These are phyloP conservation scores for Vaccinium corymbosum DNA, from an alignment of 148 eudicot species.

Conservation along the genomic window DNA sequence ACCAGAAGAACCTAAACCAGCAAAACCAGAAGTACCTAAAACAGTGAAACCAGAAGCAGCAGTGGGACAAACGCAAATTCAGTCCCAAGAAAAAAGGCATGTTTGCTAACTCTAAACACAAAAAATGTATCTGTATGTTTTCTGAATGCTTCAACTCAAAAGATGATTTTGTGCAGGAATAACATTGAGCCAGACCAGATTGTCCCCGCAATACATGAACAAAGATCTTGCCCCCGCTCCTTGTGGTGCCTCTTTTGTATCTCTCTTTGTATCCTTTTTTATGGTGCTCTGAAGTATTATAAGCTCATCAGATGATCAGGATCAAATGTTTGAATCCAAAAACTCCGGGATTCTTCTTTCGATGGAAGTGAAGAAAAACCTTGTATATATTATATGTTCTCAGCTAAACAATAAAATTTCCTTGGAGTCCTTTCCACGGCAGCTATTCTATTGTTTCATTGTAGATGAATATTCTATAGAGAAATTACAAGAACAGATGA, in stretches of 20 bases:
- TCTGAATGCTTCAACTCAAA: background rate
- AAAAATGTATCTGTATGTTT: background rate
- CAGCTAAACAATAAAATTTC: slow-evolving; percentile 1
- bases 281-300: slow-evolving; percentile 25
- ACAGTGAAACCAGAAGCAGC: background rate
- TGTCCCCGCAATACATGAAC: background rate
- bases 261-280: slow-evolving; percentile 23
- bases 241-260: slow-evolving; percentile 21
- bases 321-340: background rate
- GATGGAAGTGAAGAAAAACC: background rate
- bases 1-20: background rate
- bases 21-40: background rate
- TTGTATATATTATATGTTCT: background rate
- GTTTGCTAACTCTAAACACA: background rate
- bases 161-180: slow-evolving; percentile 19
- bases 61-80: background rate
- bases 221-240: background rate
- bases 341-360: background rate
- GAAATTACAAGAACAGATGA: background rate
- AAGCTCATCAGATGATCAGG: background rate
- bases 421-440: background rate
- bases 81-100: slow-evolving; percentile 9
- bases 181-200: background rate
- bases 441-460: background rate
- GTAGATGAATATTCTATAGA: background rate